A percentile compares a stretch with the other conserved stretches of the same genome.
Conservation (phyloP, 1,284 basidiomycete species). For the Anthracocystis walkeri region DNA sequence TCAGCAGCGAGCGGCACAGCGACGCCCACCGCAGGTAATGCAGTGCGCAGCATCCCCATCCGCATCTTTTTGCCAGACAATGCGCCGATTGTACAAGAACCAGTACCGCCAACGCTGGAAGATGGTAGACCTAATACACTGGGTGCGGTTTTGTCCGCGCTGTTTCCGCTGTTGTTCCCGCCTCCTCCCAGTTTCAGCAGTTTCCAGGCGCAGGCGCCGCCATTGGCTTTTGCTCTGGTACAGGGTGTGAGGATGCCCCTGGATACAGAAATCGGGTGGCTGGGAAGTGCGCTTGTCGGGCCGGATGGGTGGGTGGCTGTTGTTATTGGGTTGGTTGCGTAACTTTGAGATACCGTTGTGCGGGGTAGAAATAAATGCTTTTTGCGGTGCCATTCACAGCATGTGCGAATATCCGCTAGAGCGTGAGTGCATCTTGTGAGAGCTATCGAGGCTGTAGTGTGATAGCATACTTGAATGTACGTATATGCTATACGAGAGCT, state of each 20-base stretch:
- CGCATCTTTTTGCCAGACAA: conserved; percentile 87
- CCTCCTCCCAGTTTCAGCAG: conserved; percentile 57
- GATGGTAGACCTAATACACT: conserved; percentile 72
- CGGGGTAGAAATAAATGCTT: neutral
- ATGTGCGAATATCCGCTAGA: neutral
- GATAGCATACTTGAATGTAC: neutral
- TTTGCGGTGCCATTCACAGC: neutral
- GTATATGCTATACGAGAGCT: too few species aligned
- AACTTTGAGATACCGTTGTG: neutral
- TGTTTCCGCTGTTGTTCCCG: conserved; percentile 72
- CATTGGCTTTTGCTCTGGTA: conserved; percentile 75
- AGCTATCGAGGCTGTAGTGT: neutral
- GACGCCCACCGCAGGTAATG: conserved; percentile 12
- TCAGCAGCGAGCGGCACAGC: conserved; percentile 13
- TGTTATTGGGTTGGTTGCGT: conserved; percentile 35
- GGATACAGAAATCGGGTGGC: conserved; percentile 91
- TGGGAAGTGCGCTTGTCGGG: conserved; percentile 87
- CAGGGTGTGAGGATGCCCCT: conserved; percentile 88
- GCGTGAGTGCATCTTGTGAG: neutral
- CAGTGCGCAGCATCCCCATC: conserved; percentile 72
- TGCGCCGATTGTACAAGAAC: conserved; percentile 88
- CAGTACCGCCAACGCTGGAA: conserved; percentile 76
- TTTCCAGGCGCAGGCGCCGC: conserved; percentile 53
- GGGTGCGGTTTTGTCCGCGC: conserved; percentile 67
- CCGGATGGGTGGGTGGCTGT: conserved; percentile 84